These are phyloP conservation scores for Saturnispora gosingensis DNA, from an alignment of 805 yeast species.

Conservation along the genomic window DNA sequence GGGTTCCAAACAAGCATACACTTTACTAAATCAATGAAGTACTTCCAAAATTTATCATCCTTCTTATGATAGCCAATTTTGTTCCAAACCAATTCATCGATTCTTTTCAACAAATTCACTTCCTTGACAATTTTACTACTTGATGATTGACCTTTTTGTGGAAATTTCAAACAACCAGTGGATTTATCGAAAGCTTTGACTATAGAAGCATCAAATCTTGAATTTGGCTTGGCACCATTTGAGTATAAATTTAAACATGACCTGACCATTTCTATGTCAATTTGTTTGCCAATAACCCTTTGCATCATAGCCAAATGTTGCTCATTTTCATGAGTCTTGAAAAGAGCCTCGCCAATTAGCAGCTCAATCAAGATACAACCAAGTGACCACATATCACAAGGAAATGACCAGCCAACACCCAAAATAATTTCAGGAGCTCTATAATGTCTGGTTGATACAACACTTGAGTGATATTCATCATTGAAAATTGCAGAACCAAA, in stretches of 20 bases:
- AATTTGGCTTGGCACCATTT: conserved; percentile 11
- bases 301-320: conserved; percentile 97
- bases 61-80: conserved; percentile 36
- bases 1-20: conserved; percentile 43
- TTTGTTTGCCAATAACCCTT: conserved; percentile 49
- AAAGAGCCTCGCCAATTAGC: conserved; percentile 87
- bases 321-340: conserved; percentile 87
- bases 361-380: conserved; percentile 91
- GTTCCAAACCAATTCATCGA: conserved; percentile 23
- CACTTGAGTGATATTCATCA: conserved; percentile 86
- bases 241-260: conserved; percentile 23
- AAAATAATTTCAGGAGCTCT: conserved; percentile 94
- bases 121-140: conserved; percentile 29
- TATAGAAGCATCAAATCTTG: conserved; percentile 16
- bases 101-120: conserved; percentile 25
- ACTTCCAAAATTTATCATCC: conserved; percentile 67
- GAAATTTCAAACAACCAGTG: conserved; percentile 27
- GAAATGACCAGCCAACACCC: conserved; percentile 94
- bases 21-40: conserved; percentile 48
- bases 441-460: conserved; percentile 92
- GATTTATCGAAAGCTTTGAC: conserved; percentile 25
- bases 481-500: conserved; percentile 95
- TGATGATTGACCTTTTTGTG: conserved; percentile 25
- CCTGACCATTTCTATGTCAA: conserved; percentile 32
- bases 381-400: conserved; percentile 95